These are phyloP conservation scores for Penicillium fimorum DNA, from an alignment of 495 filamentous ascomycete species.

Conservation along the genomic window DNA sequence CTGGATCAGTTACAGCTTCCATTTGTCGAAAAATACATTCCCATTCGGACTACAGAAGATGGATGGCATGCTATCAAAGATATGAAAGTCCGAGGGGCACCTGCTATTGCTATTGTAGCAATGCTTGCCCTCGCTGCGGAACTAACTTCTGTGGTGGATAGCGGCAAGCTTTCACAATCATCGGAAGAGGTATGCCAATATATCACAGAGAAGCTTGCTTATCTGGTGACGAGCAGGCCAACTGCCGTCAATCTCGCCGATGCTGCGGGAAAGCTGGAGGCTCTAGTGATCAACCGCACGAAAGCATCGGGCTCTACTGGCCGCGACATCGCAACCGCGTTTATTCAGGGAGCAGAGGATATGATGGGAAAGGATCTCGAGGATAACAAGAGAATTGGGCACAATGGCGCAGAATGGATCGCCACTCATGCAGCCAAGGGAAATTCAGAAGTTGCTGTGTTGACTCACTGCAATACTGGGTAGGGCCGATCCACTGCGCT, in stretches of 20 bases:
- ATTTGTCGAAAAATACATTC: conserved; percentile 77
- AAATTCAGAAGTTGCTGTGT: conserved; percentile 58
- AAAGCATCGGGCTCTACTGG: conserved; percentile 38
- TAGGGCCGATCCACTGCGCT: conserved; percentile 37
- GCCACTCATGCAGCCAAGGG: conserved; percentile 42
- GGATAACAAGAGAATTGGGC: conserved; percentile 83
- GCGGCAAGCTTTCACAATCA: conserved; percentile 32
- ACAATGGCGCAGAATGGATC: conserved; percentile 82
- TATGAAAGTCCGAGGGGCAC: conserved; percentile 92
- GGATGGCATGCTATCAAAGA: conserved; percentile 89
- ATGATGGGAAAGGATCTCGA: conserved; percentile 85
- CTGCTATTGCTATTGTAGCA: conserved; percentile 96
- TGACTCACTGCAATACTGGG: conserved; percentile 98
- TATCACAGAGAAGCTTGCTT: conserved; percentile 72
- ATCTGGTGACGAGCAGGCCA: conserved; percentile 80
- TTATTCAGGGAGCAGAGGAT: conserved; percentile 73
- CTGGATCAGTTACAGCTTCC: conserved; percentile 89
- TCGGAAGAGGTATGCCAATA: conserved; percentile 61
- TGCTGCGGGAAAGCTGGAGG: conserved; percentile 76
- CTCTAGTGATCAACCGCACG: conserved; percentile 43
- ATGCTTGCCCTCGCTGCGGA: conserved; percentile 78
- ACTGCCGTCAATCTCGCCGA: conserved; percentile 94
- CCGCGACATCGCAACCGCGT: conserved; percentile 56
- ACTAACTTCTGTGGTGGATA: conserved; percentile 24
- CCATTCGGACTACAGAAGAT: conserved; percentile 70